A percentile compares a stretch with the other conserved stretches of the same genome.
Evolutionary conservation across 1,284 basidiomycete genomes (phyloP).

Genomic region (Vanrija sp.): DNA sequence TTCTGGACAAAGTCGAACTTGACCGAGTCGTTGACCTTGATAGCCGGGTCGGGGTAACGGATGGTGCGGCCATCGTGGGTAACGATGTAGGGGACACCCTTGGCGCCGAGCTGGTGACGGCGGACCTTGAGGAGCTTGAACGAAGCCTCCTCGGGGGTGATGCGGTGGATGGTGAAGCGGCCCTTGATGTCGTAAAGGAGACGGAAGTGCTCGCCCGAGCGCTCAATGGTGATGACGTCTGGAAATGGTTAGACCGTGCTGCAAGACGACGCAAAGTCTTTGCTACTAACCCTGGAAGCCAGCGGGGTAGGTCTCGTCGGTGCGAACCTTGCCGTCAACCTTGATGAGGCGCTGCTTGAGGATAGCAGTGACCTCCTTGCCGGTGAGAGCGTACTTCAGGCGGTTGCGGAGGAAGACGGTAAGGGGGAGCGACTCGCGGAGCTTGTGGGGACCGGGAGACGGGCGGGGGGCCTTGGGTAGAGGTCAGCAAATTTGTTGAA

Average conservation of each 20-base stretch:
- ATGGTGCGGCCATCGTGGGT: conserved; percentile 99
- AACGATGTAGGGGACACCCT: conserved; percentile 94
- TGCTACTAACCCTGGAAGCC: conserved; percentile 83
- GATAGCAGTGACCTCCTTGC: conserved; percentile 91
- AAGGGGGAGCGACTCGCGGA: conserved; percentile 92
- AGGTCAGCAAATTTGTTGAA: conserved; percentile 35
- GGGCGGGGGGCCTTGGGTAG: conserved; percentile 73
- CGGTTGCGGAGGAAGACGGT: conserved; percentile 97
- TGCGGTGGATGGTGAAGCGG: conserved; percentile 99
- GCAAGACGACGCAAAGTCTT: neutral
- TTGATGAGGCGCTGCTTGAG: conserved; percentile 96
- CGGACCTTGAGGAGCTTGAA: conserved; percentile 99
- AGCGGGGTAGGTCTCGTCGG: conserved; percentile 92
- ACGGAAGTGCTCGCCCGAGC: conserved; percentile 99
- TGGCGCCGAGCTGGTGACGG: conserved; percentile 84
- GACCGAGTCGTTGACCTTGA: conserved; percentile 97
- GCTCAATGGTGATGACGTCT: conserved; percentile 97
- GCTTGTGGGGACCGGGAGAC: conserved; percentile 97
- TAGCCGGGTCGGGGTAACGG: conserved; percentile 94
- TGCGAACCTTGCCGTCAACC: conserved; percentile 98
- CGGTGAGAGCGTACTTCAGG: conserved; percentile 97
- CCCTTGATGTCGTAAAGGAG: conserved; percentile 99
- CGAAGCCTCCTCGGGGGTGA: conserved; percentile 93
- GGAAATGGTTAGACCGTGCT: conserved; percentile 1
- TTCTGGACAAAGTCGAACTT: conserved; percentile 93